Base-by-base conservation (phyloP, 2,329 filamentous ascomycete genomes). In the Orbilia quercus region DNA sequence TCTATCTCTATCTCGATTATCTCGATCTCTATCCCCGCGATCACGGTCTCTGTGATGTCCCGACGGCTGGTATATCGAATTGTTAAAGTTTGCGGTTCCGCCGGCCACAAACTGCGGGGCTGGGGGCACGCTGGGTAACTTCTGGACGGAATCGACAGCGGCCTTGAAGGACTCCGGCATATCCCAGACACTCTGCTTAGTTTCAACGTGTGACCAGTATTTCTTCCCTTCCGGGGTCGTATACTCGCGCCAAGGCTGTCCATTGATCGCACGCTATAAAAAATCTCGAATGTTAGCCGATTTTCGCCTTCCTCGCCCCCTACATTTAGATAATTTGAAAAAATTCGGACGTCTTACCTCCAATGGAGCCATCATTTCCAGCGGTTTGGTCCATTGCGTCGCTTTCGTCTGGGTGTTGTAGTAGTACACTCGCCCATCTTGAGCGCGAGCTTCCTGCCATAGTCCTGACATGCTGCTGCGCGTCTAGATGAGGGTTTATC, bases 151-250 rank as follows among this genome's bases (percentile, higher is more conserved):
- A 57, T 89, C 89, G 67, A 93, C 83, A 72, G 91, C 90, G 77
- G 85, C 85, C 79, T 91, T 92, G 82, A 93, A 93, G 75, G 83
- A 87, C 63, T 92, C 90, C 64, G 95, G 95, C 86, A 96, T 93
- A 79, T 93, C 90, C 95, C 95, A 99, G 31, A 91, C 92, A 80
- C 92, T 98, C 82, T 92, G 87, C 82, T 94, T 93, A 47, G 91
- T 93, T 81, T 96, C 90, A 34, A 89, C 91, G 81, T 99, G 95
- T 81, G 93, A 94, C 91, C 92, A 99, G 82, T 99, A 99, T 80
- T 94, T 91, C 78, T 89, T 88, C 50, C 94, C 95, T 75, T 91
- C 91, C 75, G 92, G 88, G 20, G 91, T 89, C 23, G 90, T 92
- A 79, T 96, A 95, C 81, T 96, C 92, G 79, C 94, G 95, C 92